Evolutionary conservation across 768 basidiomycete species (phyloP).

Genomic region (Trametes meyenii): DNA sequence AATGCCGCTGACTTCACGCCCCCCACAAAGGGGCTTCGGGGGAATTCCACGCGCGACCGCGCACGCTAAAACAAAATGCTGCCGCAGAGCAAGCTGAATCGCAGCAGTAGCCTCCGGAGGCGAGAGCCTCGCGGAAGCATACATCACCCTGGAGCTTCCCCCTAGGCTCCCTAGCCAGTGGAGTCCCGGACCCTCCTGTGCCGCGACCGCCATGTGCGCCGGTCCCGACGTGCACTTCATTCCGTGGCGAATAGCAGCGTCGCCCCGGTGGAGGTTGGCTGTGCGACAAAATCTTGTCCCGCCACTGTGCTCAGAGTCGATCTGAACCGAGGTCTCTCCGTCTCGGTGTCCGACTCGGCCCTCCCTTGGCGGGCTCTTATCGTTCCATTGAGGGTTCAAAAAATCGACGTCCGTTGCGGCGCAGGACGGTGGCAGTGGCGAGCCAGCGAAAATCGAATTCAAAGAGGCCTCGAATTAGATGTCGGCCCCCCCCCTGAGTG

Average conservation of each 20-base stretch:
- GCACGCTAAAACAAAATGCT: not conserved
- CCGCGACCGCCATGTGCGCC: conserved; percentile 14
- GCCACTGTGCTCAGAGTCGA: too few relatives aligned
- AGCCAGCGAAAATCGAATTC: not conserved
- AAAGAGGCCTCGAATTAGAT: conserved; percentile 12
- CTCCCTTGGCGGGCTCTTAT: too few relatives aligned
- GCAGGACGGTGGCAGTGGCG: too few relatives aligned
- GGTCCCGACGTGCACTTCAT: conserved; percentile 5
- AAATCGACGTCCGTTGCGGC: too few relatives aligned
- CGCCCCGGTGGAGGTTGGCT: not conserved
- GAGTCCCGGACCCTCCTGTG: not conserved
- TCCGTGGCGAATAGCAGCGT: not conserved
- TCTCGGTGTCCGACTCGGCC: too few relatives aligned
- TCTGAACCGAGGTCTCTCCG: too few relatives aligned
- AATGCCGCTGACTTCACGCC: not conserved
- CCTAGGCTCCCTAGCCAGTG: too few relatives aligned
- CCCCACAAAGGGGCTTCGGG: too few relatives aligned
- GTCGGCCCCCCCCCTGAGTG: conserved; percentile 18
- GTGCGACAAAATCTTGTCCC: not conserved
- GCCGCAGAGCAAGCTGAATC: not conserved
- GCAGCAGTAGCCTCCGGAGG: not conserved
- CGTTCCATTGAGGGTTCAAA: too few relatives aligned
- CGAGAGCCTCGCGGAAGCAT: conserved; percentile 9
- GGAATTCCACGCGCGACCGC: not conserved
- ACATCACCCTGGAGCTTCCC: not conserved